Base-by-base conservation (phyloP, 345 rosid species). In the Angophora floribunda region DNA sequence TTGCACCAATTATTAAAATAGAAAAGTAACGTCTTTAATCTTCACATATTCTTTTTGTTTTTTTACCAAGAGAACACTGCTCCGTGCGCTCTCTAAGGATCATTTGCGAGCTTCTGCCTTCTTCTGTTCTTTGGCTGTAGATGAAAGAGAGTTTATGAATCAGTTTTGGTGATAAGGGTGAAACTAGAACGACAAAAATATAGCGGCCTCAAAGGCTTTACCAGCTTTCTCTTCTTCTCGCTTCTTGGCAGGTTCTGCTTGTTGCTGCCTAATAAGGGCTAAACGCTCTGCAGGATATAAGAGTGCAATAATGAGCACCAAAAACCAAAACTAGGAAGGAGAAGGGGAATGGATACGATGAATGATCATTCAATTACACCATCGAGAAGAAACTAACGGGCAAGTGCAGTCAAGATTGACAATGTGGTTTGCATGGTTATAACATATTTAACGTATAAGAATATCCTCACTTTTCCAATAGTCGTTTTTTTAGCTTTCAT, bases 91-190 rank as follows among this genome's bases (percentile, higher is more conserved):
- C 44, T 61, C 61, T 59, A 53, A 67, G 88, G 59, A 61, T 95
- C 92, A 95, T 91, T 96, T 96, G 88, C 95, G 93, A 65, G 94
- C 92, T 89, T 93, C 95, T 1, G 89, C 88, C 91, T 93, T 96
- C 95, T 95, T 95, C 91, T 88, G 93, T 87, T 94, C 95, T 90
- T 90, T 95, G 61, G 94, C 97, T 95, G 95, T 57, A 85, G 61
- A 51, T 85, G 86, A 85, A 51, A 52, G 45, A 67, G 61, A 30
- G 9, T 4, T 85, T 67, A 0, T 67, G 12, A 8, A 32, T 67
- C 24, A 32, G 79, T 16, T 16, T 2, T 67, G 22, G 44, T 17
- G 22, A 67, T 2, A 67, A 67, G 78, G 78, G 6, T 2, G 0
- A 67, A 67, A 2, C 44, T 1, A 67, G 79, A 67, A 2, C 0